Evolutionary conservation across 306 rosid species (phyloP).

Genomic region (Cicer pinnatifidum): DNA sequence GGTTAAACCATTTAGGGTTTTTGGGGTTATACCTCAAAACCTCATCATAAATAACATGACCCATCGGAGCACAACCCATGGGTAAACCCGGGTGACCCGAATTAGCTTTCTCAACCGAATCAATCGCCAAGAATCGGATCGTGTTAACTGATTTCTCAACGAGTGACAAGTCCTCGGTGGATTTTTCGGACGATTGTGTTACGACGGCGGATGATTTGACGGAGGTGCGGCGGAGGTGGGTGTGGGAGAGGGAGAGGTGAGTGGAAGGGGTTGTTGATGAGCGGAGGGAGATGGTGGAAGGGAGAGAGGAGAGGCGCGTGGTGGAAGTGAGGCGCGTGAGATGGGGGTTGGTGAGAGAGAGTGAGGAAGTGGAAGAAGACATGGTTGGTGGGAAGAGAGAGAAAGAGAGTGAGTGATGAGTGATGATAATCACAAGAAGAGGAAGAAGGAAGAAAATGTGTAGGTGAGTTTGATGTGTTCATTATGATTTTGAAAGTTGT

Average conservation of each 20-base stretch:
- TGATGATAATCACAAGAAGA: no score
- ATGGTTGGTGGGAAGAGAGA: constrained; percentile 43
- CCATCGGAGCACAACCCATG: constrained; percentile 99
- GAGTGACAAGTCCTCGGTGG: constrained; percentile 57
- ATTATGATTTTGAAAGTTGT: background rate
- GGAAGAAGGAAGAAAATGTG: background rate
- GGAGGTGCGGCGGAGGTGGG: background rate
- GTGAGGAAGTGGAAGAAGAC: constrained; percentile 51
- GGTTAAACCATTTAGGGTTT: constrained; percentile 92
- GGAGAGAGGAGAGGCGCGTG: constrained; percentile 34
- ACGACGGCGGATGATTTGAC: constrained; percentile 60
- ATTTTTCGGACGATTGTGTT: background rate
- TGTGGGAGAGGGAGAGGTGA: background rate
- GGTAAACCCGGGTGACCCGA: constrained; percentile 98
- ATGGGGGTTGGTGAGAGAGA: constrained; percentile 73
- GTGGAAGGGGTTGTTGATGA: background rate
- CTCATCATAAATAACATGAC: constrained; percentile 87
- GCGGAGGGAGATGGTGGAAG: constrained; percentile 55
- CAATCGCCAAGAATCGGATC: constrained; percentile 85
- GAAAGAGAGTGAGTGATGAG: constrained; percentile 16
- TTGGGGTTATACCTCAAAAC: constrained; percentile 87
- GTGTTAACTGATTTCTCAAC: constrained; percentile 87
- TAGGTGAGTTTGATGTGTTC: background rate
- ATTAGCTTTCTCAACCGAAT: constrained; percentile 90
- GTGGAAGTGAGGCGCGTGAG: constrained; percentile 44